Conservation (phyloP, 306 rosid genomes). For the Morella rubra region DNA sequence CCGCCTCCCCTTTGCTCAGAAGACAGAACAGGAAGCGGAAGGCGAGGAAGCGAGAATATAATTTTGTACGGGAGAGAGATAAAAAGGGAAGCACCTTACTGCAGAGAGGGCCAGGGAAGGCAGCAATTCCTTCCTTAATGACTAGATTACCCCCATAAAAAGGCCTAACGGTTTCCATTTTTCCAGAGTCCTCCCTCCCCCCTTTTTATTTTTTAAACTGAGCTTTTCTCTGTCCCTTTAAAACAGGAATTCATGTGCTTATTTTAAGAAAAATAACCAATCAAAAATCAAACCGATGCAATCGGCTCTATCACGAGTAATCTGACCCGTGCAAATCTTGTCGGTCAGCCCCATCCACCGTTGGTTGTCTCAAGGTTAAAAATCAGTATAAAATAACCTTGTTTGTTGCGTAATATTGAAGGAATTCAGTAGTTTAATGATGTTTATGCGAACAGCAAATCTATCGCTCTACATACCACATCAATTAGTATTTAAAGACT, state of each 20-base stretch:
- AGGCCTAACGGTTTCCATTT: not conserved
- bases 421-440: not conserved
- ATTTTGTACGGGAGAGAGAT: slow-evolving; percentile 16
- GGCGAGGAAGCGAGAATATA: slow-evolving; percentile 27
- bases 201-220: no score
- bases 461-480: no score
- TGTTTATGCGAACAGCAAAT: no score
- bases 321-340: no score
- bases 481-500: no score
- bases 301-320: not conserved
- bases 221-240: not conserved
- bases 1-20: slow-evolving; percentile 3
- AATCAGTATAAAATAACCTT: not conserved
- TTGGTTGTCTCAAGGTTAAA: no score
- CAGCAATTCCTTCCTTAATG: not conserved
- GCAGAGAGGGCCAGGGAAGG: slow-evolving; percentile 11
- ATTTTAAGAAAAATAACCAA: no score
- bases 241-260: not conserved
- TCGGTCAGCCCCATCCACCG: no score
- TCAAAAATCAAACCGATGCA: not conserved
- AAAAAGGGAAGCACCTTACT: slow-evolving; percentile 9
- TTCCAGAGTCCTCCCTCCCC: no score
- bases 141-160: not conserved
- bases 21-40: slow-evolving; percentile 21
- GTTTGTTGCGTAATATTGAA: no score